Evolutionary conservation across 176 grass and related monocot species (phyloP).

Genomic region (Carex kokanica): DNA sequence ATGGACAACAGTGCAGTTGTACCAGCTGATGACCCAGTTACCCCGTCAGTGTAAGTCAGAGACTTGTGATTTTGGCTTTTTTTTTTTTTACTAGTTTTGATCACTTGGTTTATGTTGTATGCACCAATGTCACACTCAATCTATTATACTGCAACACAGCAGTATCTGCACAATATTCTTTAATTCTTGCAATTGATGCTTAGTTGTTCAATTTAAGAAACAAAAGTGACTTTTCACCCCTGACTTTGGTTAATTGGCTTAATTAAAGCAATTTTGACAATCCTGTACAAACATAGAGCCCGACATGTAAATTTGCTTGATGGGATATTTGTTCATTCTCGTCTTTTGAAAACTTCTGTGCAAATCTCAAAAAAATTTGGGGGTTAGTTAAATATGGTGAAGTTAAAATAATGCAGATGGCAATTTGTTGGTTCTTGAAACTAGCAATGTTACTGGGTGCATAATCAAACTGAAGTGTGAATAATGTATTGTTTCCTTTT

Average conservation of each 20-base stretch:
- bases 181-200: not conserved
- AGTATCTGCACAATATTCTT: not conserved
- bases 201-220: not conserved
- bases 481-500: slow-evolving; percentile 15
- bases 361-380: not conserved
- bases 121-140: not conserved
- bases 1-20: slow-evolving; percentile 66
- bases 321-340: not conserved
- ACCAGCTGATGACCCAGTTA: slow-evolving; percentile 55
- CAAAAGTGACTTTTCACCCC: not conserved
- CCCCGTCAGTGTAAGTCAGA: slow-evolving; percentile 52
- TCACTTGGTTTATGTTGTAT: not conserved
- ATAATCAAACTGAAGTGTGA: slow-evolving; percentile 25
- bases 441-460: not conserved
- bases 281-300: not conserved
- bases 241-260: not conserved
- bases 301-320: not conserved
- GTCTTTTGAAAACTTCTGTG: not conserved
- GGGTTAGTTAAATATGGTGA: not conserved
- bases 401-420: not conserved
- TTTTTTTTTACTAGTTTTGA: not conserved
- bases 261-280: not conserved
- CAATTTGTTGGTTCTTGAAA: not conserved
- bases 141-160: not conserved
- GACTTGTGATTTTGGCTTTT: not conserved